These are phyloP conservation scores for Cyberlindnera veronae DNA, from an alignment of 805 yeast species.

Conservation along the genomic window DNA sequence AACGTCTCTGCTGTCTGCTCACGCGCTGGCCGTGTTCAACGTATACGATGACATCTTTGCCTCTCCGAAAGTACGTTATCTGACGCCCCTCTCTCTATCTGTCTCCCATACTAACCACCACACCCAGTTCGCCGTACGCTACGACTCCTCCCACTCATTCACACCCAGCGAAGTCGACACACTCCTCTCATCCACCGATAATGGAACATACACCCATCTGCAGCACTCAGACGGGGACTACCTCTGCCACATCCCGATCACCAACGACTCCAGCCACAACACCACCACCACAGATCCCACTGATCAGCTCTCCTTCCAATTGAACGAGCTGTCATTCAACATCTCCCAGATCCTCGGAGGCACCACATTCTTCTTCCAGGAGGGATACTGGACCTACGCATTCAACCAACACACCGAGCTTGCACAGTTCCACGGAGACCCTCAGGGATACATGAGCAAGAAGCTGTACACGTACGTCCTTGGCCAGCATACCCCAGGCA, in stretches of 20 bases:
- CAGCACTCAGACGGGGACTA: slow-evolving; percentile 1
- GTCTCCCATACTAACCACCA: background rate
- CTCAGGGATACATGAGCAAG: slow-evolving; percentile 1
- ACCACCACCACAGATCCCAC: background rate
- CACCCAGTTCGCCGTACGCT: slow-evolving; percentile 16
- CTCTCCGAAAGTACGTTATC: slow-evolving; percentile 26
- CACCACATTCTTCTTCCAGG: background rate
- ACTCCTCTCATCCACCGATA: background rate
- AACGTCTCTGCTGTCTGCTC: background rate
- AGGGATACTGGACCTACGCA: slow-evolving; percentile 20
- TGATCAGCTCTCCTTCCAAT: background rate
- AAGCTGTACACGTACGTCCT: slow-evolving; percentile 4
- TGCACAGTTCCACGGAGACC: slow-evolving; percentile 17
- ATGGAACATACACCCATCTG: slow-evolving; percentile 6
- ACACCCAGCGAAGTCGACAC: slow-evolving; percentile 6
- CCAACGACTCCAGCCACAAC: background rate
- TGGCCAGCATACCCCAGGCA: slow-evolving; percentile 2
- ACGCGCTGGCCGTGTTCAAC: slow-evolving; percentile 14
- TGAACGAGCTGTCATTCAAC: background rate
- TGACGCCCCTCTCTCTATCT: background rate
- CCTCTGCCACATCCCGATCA: slow-evolving; percentile 16
- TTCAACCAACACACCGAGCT: slow-evolving; percentile 9
- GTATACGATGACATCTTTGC: slow-evolving; percentile 20
- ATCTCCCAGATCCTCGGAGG: slow-evolving; percentile 1
- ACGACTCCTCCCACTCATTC: slow-evolving; percentile 1